Evolutionary conservation across 2,329 filamentous ascomycete genomes (phyloP).

Genomic region (Helotiales sp.): DNA sequence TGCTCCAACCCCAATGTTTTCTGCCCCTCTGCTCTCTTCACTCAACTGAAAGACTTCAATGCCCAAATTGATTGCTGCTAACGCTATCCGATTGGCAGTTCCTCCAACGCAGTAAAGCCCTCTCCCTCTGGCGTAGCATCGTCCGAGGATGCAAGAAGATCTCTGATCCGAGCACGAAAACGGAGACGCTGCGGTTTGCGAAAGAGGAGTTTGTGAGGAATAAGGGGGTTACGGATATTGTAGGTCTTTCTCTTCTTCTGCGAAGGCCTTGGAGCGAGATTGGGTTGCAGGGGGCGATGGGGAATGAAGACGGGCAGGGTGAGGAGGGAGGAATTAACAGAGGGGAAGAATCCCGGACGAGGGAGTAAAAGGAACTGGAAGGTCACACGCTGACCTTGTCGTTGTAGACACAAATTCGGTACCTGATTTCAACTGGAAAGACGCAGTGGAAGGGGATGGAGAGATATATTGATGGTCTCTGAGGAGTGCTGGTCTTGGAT

Average conservation of each 20-base stretch:
- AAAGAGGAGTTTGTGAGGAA: conserved; percentile 67
- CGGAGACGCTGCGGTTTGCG: conserved; percentile 62
- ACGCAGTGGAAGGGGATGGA: conserved; percentile 69
- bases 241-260: conserved; percentile 44
- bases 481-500: conserved; percentile 8
- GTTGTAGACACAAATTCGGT: conserved; percentile 61
- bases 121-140: conserved; percentile 63
- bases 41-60: not conserved
- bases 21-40: not conserved
- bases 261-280: not conserved
- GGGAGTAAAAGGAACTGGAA: not conserved
- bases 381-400: conserved; percentile 1
- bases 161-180: conserved; percentile 53
- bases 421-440: conserved; percentile 67
- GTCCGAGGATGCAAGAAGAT: conserved; percentile 60
- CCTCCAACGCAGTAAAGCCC: conserved; percentile 58
- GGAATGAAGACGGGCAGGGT: not conserved
- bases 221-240: conserved; percentile 59
- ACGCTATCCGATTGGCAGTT: conserved; percentile 54
- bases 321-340: not conserved
- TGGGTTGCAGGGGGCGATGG: not conserved
- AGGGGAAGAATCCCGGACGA: not conserved
- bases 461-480: conserved; percentile 58
- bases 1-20: no score
- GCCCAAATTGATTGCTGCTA: not conserved